These are phyloP conservation scores for Hygrophoropsis aurantiaca DNA, from an alignment of 768 basidiomycete species.

Conservation along the genomic window DNA sequence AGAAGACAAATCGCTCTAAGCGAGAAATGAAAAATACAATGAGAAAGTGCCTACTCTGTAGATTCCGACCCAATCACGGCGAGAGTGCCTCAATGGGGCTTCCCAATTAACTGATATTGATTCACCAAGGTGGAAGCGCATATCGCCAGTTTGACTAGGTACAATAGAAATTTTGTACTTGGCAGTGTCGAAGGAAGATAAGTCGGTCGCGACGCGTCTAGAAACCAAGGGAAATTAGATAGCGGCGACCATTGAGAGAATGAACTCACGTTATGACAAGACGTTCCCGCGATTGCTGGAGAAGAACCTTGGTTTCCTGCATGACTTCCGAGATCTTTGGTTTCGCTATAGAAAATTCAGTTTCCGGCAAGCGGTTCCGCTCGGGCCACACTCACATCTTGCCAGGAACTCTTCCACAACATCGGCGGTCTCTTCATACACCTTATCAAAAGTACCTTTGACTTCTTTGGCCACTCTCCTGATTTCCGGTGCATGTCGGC, in stretches of 20 bases:
- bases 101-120: conserved; percentile 85
- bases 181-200: conserved; percentile 75
- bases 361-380: neutral
- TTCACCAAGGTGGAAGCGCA: conserved; percentile 87
- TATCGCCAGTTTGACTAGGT: conserved; percentile 48
- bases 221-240: conserved; percentile 5
- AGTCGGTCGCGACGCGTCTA: conserved; percentile 79
- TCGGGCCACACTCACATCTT: conserved; percentile 59
- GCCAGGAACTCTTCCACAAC: conserved; percentile 92
- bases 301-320: conserved; percentile 86
- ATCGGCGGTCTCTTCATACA: conserved; percentile 91
- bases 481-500: conserved; percentile 81
- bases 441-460: conserved; percentile 92
- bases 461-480: conserved; percentile 86
- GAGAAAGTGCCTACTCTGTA: conserved; percentile 57
- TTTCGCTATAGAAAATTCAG: conserved; percentile 52
- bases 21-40: neutral
- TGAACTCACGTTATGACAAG: conserved; percentile 84
- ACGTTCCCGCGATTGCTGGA: conserved; percentile 88
- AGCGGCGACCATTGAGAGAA: neutral
- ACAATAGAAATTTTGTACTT: conserved; percentile 74
- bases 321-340: conserved; percentile 88
- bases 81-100: conserved; percentile 82
- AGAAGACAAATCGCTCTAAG: conserved; percentile 1
- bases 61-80: conserved; percentile 95